Evolutionary conservation across 2,329 filamentous ascomycete genomes (phyloP).

Genomic region (Polychaeton citri): DNA sequence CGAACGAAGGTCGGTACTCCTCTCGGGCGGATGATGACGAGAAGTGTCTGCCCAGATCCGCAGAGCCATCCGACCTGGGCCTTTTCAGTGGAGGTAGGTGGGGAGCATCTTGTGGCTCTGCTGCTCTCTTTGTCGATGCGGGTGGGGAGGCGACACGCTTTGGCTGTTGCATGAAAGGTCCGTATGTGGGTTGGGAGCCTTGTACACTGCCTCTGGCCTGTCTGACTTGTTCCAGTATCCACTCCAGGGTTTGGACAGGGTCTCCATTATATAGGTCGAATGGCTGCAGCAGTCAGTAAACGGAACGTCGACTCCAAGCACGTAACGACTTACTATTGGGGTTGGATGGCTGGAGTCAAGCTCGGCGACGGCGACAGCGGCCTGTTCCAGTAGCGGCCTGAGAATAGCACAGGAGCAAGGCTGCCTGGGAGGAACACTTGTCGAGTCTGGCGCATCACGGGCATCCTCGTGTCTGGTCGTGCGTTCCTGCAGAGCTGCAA

Average conservation of each 20-base stretch:
- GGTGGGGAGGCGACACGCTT: constrained; percentile 4
- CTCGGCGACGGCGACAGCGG: constrained; percentile 11
- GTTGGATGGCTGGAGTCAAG: constrained; percentile 11
- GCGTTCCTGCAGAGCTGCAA: constrained; percentile 12
- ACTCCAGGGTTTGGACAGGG: constrained; percentile 10
- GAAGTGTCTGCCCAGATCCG: constrained; percentile 3
- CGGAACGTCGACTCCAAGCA: constrained; percentile 4
- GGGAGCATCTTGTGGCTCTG: constrained; percentile 7
- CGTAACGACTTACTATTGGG: constrained; percentile 5
- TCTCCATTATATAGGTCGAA: constrained; percentile 7
- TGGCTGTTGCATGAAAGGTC: neutral
- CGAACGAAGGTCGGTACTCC: constrained; percentile 8
- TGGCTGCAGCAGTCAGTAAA: constrained; percentile 3
- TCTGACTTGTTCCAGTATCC: constrained; percentile 12
- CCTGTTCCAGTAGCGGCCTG: constrained; percentile 10
- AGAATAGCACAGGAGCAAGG: constrained; percentile 13
- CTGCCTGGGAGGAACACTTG: constrained; percentile 8
- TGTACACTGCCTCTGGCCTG: constrained; percentile 9
- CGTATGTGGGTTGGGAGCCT: constrained; percentile 2
- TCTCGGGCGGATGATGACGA: constrained; percentile 2
- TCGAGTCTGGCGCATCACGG: constrained; percentile 8
- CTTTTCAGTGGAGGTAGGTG: constrained; percentile 9
- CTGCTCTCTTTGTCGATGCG: constrained; percentile 9
- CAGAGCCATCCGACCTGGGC: constrained; percentile 8
- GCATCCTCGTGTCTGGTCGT: constrained; percentile 6